Evolutionary conservation across 1,284 basidiomycete genomes (phyloP).

Genomic region (Rhodotorula sp.): DNA sequence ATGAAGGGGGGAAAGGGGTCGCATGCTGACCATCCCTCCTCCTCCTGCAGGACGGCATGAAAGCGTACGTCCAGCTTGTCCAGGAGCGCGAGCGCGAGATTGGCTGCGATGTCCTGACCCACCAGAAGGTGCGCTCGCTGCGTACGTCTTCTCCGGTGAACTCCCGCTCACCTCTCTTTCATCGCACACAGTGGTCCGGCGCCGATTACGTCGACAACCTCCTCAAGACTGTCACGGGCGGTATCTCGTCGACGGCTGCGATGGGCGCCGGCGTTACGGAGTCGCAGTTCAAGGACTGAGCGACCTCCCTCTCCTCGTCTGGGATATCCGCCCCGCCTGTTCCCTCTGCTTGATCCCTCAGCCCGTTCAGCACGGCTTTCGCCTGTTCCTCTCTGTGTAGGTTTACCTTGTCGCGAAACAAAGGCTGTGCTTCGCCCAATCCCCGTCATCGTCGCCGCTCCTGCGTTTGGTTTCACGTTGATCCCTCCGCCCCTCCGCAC

Average conservation of each 20-base stretch:
- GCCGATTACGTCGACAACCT: slow-evolving; percentile 43
- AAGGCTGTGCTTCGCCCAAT: background rate
- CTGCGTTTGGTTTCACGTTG: too few species aligned
- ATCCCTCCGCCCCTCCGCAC: too few species aligned
- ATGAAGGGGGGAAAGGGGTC: background rate
- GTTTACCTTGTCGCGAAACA: background rate
- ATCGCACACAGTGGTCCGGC: slow-evolving; percentile 30
- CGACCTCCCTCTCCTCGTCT: background rate
- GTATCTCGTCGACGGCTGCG: slow-evolving; percentile 77
- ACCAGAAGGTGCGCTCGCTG: slow-evolving; percentile 79
- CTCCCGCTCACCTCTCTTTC: background rate
- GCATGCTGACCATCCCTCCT: background rate
- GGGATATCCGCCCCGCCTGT: too few species aligned
- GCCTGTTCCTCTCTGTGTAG: background rate
- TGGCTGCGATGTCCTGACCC: slow-evolving; percentile 86
- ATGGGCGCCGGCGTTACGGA: slow-evolving; percentile 75
- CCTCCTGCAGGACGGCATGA: slow-evolving; percentile 70
- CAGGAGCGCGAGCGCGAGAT: slow-evolving; percentile 87
- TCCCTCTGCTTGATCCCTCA: too few species aligned
- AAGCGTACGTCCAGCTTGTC: slow-evolving; percentile 79
- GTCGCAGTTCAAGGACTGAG: slow-evolving; percentile 42
- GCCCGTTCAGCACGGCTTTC: background rate
- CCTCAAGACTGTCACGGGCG: slow-evolving; percentile 64
- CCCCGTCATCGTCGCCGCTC: too few species aligned
- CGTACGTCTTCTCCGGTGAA: slow-evolving; percentile 70